Evolutionary conservation across 2,329 filamentous ascomycete genomes (phyloP), one percentile per base, ranked within the genome.

Genomic region (Seiridium unicorne): DNA sequence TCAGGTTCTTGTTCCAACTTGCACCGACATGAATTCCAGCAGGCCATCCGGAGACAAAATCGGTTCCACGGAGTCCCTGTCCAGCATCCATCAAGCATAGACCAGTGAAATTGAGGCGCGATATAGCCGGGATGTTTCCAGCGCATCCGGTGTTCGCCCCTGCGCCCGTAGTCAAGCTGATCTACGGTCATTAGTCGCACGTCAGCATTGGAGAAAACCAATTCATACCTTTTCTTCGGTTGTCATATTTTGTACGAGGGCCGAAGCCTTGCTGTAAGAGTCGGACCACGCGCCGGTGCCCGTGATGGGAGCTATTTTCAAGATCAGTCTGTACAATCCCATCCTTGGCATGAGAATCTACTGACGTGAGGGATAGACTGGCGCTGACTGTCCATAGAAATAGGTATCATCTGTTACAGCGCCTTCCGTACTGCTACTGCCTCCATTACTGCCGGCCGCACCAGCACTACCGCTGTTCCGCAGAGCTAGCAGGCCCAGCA

Each of bases 191-290:
- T 26, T 26, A 26, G 18, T 26, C 18, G 18, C 18, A 26, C 18
- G 18, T 26, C 18, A 26, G 18, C 18, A 26, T 26, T 26, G 18
- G 18, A 26, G 18, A 26, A 26, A 26, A 26, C 18, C 18, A 26
- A 26, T 26, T 26, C 18, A 26, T 26, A 26, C 86, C 76, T 94
- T 95, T 73, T 96, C 91, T 18, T 87, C 80, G 53, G 93, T 76
- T 1, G 90, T 93, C 77, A 95, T 81, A 67, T 89, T 81, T 11
- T 80, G 82, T 10, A 96, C 90, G 65, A 95, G 86, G 1, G 80
- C 80, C 60, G 81, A 80, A 0, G 92, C 91, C 69, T 88, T 90
- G 26, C 76, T 73, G 66, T 90, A 88, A 4, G 91, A 87, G 13
- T 82, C 79, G 3, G 79, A 79, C 92, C 92, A 95, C 46, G 84